Conservation (phyloP, 2,329 filamentous ascomycete species). For the Trichophyton simii region DNA sequence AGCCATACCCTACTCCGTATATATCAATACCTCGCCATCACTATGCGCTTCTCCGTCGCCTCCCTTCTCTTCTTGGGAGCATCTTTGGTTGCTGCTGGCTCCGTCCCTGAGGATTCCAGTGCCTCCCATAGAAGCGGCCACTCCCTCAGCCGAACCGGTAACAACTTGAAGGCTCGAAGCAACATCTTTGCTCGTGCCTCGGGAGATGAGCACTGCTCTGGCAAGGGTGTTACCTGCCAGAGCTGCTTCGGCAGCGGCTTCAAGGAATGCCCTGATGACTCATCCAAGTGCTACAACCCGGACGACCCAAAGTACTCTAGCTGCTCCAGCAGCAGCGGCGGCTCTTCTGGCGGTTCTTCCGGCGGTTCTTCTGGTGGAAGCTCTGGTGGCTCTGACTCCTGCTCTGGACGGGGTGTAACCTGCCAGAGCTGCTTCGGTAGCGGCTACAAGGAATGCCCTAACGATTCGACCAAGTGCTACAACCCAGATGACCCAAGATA, state of each 20-base stretch:
- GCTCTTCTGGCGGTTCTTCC: background rate
- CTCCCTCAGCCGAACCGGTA: background rate
- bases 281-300: slow-evolving; percentile 2
- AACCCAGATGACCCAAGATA: background rate
- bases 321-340: background rate
- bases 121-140: background rate
- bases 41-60: background rate
- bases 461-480: slow-evolving; percentile 1
- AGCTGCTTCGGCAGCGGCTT: slow-evolving; percentile 6
- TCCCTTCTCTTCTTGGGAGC: slow-evolving; percentile 1
- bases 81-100: background rate
- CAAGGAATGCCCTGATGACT: slow-evolving; percentile 4
- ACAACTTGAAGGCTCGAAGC: slow-evolving; percentile 1
- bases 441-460: slow-evolving; percentile 4
- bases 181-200: background rate
- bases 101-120: background rate
- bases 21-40: background rate
- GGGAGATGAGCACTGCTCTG: background rate
- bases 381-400: background rate
- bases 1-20: background rate
- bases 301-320: background rate
- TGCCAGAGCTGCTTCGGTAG: slow-evolving; percentile 6
- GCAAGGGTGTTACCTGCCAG: background rate
- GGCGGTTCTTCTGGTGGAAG: background rate
- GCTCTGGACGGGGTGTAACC: slow-evolving; percentile 4